phyloP scores from a whole-genome alignment of 2,329 filamentous ascomycete species.

The Penicillium concentricum region DNA sequence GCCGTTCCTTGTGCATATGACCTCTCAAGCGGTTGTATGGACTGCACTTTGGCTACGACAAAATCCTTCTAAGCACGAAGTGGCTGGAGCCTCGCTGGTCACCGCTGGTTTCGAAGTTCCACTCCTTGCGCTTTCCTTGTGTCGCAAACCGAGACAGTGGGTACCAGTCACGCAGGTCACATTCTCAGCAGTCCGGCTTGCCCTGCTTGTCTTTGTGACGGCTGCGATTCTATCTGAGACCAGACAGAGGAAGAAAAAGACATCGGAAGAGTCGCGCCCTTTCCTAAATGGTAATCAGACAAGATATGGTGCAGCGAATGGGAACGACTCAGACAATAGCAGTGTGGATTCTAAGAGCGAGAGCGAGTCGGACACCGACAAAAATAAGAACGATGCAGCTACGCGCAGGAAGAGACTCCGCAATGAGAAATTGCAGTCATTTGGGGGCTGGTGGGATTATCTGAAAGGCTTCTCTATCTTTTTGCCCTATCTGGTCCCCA shows the following conservation, averaged over 20 bases:
- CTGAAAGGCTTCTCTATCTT: conserved; percentile 6
- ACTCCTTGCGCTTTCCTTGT: conserved; percentile 10
- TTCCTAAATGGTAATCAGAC: conserved; percentile 4
- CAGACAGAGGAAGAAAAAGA: not conserved
- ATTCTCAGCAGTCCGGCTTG: not conserved
- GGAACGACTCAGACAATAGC: conserved; percentile 1
- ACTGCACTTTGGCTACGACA: conserved; percentile 5
- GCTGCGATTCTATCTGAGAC: not conserved
- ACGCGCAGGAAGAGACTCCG: conserved; percentile 3
- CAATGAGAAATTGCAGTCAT: conserved; percentile 2
- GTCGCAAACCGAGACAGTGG: conserved; percentile 3
- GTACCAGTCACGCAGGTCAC: conserved; percentile 6
- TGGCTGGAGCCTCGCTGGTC: conserved; percentile 5
- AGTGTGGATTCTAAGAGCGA: conserved; percentile 3
- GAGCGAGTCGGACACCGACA: conserved; percentile 1
- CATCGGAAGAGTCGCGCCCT: conserved; percentile 1
- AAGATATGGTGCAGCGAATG: conserved; percentile 2
- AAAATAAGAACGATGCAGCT: not conserved
- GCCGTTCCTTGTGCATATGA: conserved; percentile 10
- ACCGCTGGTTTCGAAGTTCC: conserved; percentile 11
- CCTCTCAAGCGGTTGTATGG: conserved; percentile 7
- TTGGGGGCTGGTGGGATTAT: conserved; percentile 8
- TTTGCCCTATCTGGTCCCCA: conserved; percentile 7
- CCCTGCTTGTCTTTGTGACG: not conserved
- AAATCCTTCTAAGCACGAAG: not conserved